These are phyloP conservation scores for Ilex aquifolium DNA, from an alignment of 257 asterid species.

Conservation along the genomic window DNA sequence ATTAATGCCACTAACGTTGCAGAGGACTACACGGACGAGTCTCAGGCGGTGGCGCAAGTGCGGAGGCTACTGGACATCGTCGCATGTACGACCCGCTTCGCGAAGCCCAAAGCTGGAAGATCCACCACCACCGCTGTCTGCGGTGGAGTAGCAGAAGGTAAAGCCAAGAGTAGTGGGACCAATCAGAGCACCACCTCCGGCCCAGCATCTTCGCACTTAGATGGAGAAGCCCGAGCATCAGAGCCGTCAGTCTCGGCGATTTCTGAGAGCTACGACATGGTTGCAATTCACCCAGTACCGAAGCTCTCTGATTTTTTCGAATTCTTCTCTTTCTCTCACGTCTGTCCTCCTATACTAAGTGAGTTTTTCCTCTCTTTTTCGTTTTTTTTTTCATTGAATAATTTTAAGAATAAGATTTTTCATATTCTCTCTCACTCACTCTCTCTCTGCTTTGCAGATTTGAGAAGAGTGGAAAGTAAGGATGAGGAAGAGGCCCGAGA, in stretches of 20 bases:
- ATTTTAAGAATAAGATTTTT: neutral
- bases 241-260: conserved; percentile 42
- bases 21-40: conserved; percentile 82
- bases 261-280: conserved; percentile 72
- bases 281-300: conserved; percentile 96
- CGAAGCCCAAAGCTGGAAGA: conserved; percentile 51
- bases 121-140: conserved; percentile 10
- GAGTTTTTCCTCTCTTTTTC: conserved; percentile 19
- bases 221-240: conserved; percentile 49
- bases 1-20: conserved; percentile 37
- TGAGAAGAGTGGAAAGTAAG: conserved; percentile 52
- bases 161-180: conserved; percentile 42
- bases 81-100: conserved; percentile 95
- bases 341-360: conserved; percentile 82
- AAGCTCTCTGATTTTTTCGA: conserved; percentile 97
- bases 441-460: conserved; percentile 29
- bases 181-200: conserved; percentile 33
- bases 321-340: conserved; percentile 81
- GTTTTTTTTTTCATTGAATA: neutral
- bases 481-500: conserved; percentile 51
- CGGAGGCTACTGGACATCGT: conserved; percentile 88
- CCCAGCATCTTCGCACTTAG: conserved; percentile 32
- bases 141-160: conserved; percentile 35
- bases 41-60: conserved; percentile 78
- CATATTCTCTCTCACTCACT: too few relatives aligned